Base-by-base conservation (phyloP, 495 filamentous ascomycete species). In the Geopyxis carbonaria region DNA sequence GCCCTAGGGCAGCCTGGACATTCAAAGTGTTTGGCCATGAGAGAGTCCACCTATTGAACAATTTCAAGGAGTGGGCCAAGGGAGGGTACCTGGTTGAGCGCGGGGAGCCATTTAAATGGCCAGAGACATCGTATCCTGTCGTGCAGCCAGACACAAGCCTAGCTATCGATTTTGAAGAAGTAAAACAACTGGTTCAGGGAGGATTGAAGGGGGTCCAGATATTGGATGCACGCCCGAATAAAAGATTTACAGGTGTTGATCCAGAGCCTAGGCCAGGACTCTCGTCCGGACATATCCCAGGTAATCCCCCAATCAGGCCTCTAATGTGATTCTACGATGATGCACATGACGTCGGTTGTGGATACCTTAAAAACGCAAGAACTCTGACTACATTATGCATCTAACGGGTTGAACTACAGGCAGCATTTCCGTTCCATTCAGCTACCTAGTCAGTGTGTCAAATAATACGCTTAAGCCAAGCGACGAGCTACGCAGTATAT, bases 1-100 rank as follows among this genome's bases (percentile, higher is more conserved):
- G 87, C 0, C 91, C 89, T 1, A 69, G 91, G 37, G 86, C 89
- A 4, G 87, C 72, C 24, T 97, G 89, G 89, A 95, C 85, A 6
- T 62, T 97, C 40, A 70, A 72, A 43, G 73, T 85, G 18, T 93
- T 93, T 55, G 87, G 89, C 8, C 89, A 97, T 59, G 67, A 75
- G n/a, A 73, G 68, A 45, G 87, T 94, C 4, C 82, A 93, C 58
- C 52, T 97, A 24, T 62, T 97, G 38, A 89, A 97, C 60, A 97
- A 95, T 60, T 97, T 93, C 62, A 75, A 75, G 52, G 54, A 80
- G 23, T 97, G 86, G 86, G 73, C 82, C 2, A 75, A 84, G 18
- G 66, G 86, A 54, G 82, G 78, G 5, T 66, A 71, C 45, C 80
- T 85, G 3, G 78, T 72, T 0, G 86, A 93, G 61, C 73, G 67